A percentile compares a stretch with the other conserved stretches of the same genome.
phyloP scores from a whole-genome alignment of 345 rosid genomes.

The Lepidium africanum region DNA sequence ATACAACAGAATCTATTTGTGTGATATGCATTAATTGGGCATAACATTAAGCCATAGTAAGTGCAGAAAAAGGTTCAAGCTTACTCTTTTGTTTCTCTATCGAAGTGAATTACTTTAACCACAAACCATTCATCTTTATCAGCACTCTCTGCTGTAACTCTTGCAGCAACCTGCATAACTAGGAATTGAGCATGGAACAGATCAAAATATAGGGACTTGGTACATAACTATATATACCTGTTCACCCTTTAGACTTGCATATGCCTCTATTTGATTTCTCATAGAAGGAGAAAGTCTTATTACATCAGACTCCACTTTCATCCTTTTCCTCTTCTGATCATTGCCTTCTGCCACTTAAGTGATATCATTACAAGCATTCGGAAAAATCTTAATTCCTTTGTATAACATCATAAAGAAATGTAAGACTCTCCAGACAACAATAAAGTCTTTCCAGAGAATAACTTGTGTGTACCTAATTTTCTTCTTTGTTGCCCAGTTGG shows the following conservation, averaged over 20 bases:
- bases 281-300: slow-evolving; percentile 48
- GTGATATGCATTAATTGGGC: not conserved
- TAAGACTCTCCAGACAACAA: no score
- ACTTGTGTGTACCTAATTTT: slow-evolving; percentile 45
- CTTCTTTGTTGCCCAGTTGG: slow-evolving; percentile 58
- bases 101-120: slow-evolving; percentile 78
- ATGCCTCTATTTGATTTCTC: slow-evolving; percentile 63
- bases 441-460: not conserved
- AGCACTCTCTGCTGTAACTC: slow-evolving; percentile 59
- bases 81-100: slow-evolving; percentile 80
- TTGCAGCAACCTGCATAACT: slow-evolving; percentile 72
- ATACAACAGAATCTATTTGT: not conserved
- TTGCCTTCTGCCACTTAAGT: slow-evolving; percentile 49
- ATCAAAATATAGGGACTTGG: not conserved
- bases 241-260: slow-evolving; percentile 43
- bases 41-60: not conserved
- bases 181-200: not conserved
- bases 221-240: slow-evolving; percentile 27
- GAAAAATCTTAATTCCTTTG: not conserved
- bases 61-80: slow-evolving; percentile 11
- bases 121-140: slow-evolving; percentile 86
- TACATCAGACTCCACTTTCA: slow-evolving; percentile 69
- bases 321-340: slow-evolving; percentile 65
- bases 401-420: not conserved
- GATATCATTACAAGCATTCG: slow-evolving; percentile 6